Conservation (phyloP, 192 early-diverging fungal species). For the Backusella psychrophila region DNA sequence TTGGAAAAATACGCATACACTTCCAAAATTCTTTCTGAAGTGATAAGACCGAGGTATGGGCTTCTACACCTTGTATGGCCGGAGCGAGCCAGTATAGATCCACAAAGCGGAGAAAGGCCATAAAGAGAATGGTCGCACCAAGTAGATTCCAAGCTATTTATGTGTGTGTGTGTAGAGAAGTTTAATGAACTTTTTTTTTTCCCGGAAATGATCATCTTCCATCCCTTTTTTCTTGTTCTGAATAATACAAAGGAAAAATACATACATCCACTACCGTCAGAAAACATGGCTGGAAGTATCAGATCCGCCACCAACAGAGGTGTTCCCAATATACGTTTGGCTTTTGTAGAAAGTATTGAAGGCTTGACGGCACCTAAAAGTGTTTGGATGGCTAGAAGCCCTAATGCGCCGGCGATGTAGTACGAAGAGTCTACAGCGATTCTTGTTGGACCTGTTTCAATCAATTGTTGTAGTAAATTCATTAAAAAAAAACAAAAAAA, state of each 20-base stretch:
- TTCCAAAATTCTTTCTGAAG: conserved; percentile 8
- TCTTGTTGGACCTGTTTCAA: conserved; percentile 5
- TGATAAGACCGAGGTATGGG: neutral
- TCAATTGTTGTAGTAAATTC: neutral
- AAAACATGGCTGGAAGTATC: neutral
- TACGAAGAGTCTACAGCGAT: conserved; percentile 1
- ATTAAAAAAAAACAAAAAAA: neutral
- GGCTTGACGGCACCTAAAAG: conserved; percentile 2
- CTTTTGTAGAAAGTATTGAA: neutral
- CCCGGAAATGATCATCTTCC: neutral
- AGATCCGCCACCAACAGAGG: neutral
- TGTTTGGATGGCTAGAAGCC: neutral
- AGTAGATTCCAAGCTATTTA: conserved; percentile 6
- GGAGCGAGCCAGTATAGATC: neutral
- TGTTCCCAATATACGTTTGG: neutral
- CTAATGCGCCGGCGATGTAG: neutral
- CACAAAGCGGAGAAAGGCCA: neutral
- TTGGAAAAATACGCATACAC: neutral
- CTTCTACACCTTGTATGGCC: neutral
- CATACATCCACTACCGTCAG: neutral
- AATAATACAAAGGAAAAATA: neutral
- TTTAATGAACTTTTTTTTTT: neutral
- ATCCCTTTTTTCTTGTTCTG: neutral
- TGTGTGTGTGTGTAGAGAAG: neutral
- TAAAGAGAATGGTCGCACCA: conserved; percentile 3